These are phyloP conservation scores for Metschnikowia lachancei DNA, from an alignment of 805 yeast species.

Conservation along the genomic window DNA sequence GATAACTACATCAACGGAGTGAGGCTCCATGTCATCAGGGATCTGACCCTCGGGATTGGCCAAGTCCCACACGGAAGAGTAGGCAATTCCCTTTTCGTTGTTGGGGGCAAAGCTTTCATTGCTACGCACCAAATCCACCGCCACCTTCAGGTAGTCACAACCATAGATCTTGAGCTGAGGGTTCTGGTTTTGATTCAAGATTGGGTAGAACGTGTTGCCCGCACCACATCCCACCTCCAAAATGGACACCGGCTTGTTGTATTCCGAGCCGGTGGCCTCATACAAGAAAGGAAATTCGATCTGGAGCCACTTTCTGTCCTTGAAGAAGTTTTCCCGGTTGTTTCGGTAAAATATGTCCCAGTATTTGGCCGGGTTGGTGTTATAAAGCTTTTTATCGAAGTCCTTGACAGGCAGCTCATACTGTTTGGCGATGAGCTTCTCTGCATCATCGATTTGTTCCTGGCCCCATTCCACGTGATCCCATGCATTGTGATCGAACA, in stretches of 20 bases:
- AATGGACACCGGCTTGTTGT: conserved; percentile 67
- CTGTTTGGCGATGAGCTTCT: conserved; percentile 70
- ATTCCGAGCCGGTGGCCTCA: conserved; percentile 64
- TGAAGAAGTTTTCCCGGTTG: conserved; percentile 90
- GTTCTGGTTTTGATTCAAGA: conserved; percentile 78
- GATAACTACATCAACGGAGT: conserved; percentile 87
- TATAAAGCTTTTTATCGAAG: conserved; percentile 74
- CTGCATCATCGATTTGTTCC: conserved; percentile 75
- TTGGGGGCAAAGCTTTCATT: conserved; percentile 59
- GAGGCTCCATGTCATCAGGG: conserved; percentile 82
- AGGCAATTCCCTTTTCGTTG: conserved; percentile 49
- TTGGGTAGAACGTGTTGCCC: conserved; percentile 94
- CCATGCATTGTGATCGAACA: conserved; percentile 93
- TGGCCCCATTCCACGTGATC: conserved; percentile 98
- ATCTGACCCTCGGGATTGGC: conserved; percentile 68
- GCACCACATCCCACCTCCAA: conserved; percentile 98
- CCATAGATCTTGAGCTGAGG: conserved; percentile 72
- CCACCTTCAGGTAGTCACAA: conserved; percentile 86
- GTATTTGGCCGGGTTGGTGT: conserved; percentile 83
- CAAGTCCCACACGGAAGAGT: conserved; percentile 93
- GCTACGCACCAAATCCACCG: conserved; percentile 77
- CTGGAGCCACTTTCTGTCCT: conserved; percentile 93
- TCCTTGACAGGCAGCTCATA: conserved; percentile 82
- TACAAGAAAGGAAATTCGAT: conserved; percentile 88
- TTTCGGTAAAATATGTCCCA: conserved; percentile 95